These are phyloP conservation scores for Heliamphora pulchella DNA, from an alignment of 179 eudicot species.

Conservation along the genomic window DNA sequence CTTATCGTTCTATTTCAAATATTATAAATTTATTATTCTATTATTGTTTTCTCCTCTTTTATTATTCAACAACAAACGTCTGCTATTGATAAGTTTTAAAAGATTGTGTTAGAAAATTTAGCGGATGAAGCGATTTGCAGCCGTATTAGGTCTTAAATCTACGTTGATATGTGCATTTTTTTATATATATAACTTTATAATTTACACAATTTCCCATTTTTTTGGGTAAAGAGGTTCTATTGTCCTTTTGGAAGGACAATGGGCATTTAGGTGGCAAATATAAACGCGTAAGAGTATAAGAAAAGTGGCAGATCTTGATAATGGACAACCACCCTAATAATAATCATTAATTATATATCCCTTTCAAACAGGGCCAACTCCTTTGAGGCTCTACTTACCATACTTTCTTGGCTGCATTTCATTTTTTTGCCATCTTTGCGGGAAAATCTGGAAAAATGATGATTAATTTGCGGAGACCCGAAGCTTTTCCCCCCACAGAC, in stretches of 20 bases:
- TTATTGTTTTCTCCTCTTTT: no score
- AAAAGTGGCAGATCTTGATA: slow-evolving; percentile 5
- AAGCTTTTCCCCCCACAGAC: background rate
- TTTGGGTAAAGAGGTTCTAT: no score
- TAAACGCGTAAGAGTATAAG: background rate
- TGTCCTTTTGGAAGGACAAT: background rate
- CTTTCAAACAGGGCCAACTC: slow-evolving; percentile 9
- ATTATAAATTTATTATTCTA: no score
- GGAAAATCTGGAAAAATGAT: background rate
- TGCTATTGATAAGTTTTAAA: no score
- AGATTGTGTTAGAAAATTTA: no score
- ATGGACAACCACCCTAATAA: slow-evolving; percentile 19
- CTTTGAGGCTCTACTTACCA: slow-evolving; percentile 9
- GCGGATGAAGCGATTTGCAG: no score
- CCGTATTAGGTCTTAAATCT: no score
- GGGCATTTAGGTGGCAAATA: background rate
- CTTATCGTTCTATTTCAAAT: no score
- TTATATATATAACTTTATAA: no score
- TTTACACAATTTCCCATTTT: no score
- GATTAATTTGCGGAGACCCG: slow-evolving; percentile 4
- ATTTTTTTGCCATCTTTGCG: slow-evolving; percentile 5
- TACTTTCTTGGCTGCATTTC: slow-evolving; percentile 10
- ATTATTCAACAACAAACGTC: no score
- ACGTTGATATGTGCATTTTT: no score
- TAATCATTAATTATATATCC: background rate